A percentile compares a stretch with the other conserved stretches of the same genome.
Evolutionary conservation across 768 basidiomycete species (phyloP).

Genomic region (Lentinula boryana): DNA sequence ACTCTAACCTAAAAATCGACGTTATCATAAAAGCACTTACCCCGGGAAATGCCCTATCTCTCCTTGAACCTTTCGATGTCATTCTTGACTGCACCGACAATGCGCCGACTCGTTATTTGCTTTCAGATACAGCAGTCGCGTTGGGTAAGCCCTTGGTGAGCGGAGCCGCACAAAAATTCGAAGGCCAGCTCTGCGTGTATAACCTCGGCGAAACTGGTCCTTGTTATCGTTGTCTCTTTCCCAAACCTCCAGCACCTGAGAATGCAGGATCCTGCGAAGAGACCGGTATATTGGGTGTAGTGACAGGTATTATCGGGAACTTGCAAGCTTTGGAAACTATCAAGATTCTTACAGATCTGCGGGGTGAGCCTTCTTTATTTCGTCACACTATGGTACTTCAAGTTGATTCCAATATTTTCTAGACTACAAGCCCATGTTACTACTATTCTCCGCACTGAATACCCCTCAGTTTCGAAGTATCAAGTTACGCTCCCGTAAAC

Average conservation of each 20-base stretch:
- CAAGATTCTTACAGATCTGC: conserved; percentile 65
- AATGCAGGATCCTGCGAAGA: conserved; percentile 79
- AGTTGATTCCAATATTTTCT: background rate
- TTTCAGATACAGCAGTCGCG: conserved; percentile 79
- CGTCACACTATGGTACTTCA: background rate
- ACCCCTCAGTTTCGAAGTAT: conserved; percentile 73
- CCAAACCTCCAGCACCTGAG: conserved; percentile 63
- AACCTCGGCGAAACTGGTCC: conserved; percentile 68
- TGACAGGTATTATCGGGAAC: conserved; percentile 86
- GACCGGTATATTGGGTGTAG: conserved; percentile 80
- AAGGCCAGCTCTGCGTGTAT: conserved; percentile 77
- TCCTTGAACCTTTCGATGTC: conserved; percentile 63
- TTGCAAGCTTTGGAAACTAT: conserved; percentile 87
- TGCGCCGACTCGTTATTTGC: conserved; percentile 83
- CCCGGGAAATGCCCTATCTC: conserved; percentile 54
- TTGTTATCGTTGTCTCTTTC: conserved; percentile 94
- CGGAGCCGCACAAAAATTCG: conserved; percentile 85
- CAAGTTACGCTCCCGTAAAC: conserved; percentile 68
- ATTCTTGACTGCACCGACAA: conserved; percentile 96
- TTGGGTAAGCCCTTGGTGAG: conserved; percentile 82
- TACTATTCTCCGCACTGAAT: conserved; percentile 70
- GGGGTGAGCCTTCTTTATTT: conserved; percentile 36
- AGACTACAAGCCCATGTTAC: conserved; percentile 61
- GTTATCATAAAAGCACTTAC: conserved; percentile 47
- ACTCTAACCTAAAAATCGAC: conserved; percentile 61